These are phyloP conservation scores for Penicillium lagena DNA, from an alignment of 495 filamentous ascomycete species.

Conservation along the genomic window DNA sequence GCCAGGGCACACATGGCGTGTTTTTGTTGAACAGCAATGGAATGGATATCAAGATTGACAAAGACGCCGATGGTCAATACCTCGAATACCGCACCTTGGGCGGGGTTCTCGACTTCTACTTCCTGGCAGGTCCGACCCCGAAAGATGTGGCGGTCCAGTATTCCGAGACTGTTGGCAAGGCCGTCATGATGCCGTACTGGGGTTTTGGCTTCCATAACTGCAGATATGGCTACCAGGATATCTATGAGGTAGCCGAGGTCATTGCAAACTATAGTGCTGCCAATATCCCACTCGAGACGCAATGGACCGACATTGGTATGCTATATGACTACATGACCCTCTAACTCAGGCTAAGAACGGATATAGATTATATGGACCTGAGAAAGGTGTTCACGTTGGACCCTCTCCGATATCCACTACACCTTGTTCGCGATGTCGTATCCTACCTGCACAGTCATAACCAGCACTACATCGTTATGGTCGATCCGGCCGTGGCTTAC, in stretches of 20 bases:
- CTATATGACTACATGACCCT: too few species aligned
- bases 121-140: conserved; percentile 67
- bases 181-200: conserved; percentile 83
- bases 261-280: conserved; percentile 74
- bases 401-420: conserved; percentile 61
- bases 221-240: conserved; percentile 73
- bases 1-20: conserved; percentile 68
- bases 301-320: conserved; percentile 92
- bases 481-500: conserved; percentile 64
- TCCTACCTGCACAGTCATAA: conserved; percentile 64
- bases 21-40: conserved; percentile 79
- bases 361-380: conserved; percentile 68
- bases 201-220: conserved; percentile 80
- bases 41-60: conserved; percentile 81
- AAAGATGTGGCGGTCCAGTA: conserved; percentile 71
- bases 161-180: conserved; percentile 57
- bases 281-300: conserved; percentile 74
- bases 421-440: conserved; percentile 60
- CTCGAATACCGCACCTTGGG: conserved; percentile 81
- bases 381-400: conserved; percentile 71
- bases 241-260: conserved; percentile 71
- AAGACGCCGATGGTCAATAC: conserved; percentile 56
- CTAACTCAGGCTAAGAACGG: too few species aligned
- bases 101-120: conserved; percentile 80
- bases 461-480: conserved; percentile 82